Conservation (phyloP, 208 protist species). For the Leishmania tropica region DNA sequence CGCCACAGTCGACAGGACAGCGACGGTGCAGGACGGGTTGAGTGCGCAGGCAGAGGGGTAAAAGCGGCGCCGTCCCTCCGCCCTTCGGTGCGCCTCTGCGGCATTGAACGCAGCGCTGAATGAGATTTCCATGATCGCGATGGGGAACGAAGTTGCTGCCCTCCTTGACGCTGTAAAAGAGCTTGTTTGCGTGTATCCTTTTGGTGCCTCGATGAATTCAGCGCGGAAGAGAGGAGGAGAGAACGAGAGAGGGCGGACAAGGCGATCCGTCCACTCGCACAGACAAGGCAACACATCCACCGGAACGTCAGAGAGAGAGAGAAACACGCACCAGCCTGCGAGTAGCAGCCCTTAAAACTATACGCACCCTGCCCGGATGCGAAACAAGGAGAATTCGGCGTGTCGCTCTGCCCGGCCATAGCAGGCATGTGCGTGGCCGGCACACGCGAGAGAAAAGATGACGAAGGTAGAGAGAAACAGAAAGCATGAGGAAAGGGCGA, state of each 20-base stretch:
- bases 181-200: not conserved
- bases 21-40: conserved; percentile 30
- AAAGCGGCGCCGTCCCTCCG: not conserved
- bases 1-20: conserved; percentile 22
- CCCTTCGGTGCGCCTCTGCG: not conserved
- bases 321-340: not conserved
- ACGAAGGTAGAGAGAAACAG: not conserved
- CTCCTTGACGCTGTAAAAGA: not conserved
- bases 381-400: not conserved
- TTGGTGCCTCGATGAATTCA: not conserved
- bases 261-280: not conserved
- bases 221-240: not conserved
- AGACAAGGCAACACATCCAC: not conserved
- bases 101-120: too few relatives aligned
- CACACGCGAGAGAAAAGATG: not conserved
- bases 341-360: too few relatives aligned
- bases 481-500: not conserved
- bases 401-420: not conserved
- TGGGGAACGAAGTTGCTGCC: not conserved
- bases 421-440: not conserved
- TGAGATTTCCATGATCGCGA: not conserved
- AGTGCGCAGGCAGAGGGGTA: conserved; percentile 18
- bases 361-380: not conserved
- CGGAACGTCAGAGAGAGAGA: not conserved
- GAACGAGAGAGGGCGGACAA: not conserved